These are phyloP conservation scores for Geotrichum bryndzae DNA, from an alignment of 1,139 yeast species.

Conservation along the genomic window DNA sequence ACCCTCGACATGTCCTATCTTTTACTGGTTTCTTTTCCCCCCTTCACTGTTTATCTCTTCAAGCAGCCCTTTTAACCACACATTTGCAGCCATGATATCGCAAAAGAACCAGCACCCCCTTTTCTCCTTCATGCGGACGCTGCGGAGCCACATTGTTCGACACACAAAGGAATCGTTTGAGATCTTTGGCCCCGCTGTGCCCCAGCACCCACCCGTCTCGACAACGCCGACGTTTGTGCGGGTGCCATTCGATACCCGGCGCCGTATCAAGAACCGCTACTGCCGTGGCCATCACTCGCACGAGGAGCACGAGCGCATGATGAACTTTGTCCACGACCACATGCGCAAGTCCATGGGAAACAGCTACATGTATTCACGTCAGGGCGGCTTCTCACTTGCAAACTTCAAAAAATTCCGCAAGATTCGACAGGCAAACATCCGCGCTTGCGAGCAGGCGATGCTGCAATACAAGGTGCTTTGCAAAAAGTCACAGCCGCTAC, in stretches of 20 bases:
- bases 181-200: neutral
- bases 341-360: neutral
- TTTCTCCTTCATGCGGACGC: neutral
- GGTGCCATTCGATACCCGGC: conserved; percentile 4
- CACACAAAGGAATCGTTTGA: conserved; percentile 8
- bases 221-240: conserved; percentile 2
- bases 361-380: neutral
- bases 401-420: neutral
- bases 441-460: conserved; percentile 1
- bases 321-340: neutral
- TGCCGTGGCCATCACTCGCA: neutral
- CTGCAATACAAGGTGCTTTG: neutral
- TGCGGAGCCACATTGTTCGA: neutral
- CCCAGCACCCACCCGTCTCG: neutral
- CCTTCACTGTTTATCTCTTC: neutral
- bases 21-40: neutral
- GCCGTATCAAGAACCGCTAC: conserved; percentile 1
- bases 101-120: neutral
- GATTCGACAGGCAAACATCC: neutral
- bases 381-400: neutral
- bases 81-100: neutral
- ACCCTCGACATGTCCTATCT: too few species aligned
- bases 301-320: neutral
- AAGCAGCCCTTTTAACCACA: neutral
- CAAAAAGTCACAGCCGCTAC: conserved; percentile 3